These are phyloP conservation scores for Xeromyces bisporus DNA, from an alignment of 495 filamentous ascomycete genomes.

Conservation along the genomic window DNA sequence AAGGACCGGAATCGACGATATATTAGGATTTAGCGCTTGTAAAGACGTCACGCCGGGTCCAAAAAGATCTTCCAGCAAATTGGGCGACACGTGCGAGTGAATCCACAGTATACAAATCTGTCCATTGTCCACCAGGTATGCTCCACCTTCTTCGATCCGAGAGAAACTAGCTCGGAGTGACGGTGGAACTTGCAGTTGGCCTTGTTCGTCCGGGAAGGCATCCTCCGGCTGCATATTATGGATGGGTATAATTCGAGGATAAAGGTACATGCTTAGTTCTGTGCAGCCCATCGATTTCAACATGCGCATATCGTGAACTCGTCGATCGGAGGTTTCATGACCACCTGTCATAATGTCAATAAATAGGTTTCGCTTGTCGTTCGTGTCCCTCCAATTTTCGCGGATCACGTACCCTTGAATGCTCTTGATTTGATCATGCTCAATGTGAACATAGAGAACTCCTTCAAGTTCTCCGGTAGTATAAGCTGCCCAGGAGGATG, in stretches of 20 bases:
- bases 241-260: constrained; percentile 80
- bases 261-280: constrained; percentile 84
- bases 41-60: constrained; percentile 59
- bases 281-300: constrained; percentile 70
- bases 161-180: constrained; percentile 68
- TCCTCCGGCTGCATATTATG: constrained; percentile 65
- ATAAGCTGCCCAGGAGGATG: constrained; percentile 89
- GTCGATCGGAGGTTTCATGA: constrained; percentile 76
- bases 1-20: constrained; percentile 51
- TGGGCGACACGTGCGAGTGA: constrained; percentile 55
- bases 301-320: constrained; percentile 81
- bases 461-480: constrained; percentile 88
- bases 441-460: constrained; percentile 96
- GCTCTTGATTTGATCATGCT: constrained; percentile 78
- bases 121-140: constrained; percentile 95
- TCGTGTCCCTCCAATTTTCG: constrained; percentile 48
- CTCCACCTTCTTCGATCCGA: constrained; percentile 82
- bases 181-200: constrained; percentile 61
- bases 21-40: constrained; percentile 59
- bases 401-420: constrained; percentile 50
- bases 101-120: constrained; percentile 84
- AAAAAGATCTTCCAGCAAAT: constrained; percentile 82
- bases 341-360: constrained; percentile 30
- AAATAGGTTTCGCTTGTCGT: neutral
- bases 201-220: constrained; percentile 77